These are phyloP conservation scores for Fusarium begoniae DNA, from an alignment of 2,329 filamentous ascomycete species.

Conservation along the genomic window DNA sequence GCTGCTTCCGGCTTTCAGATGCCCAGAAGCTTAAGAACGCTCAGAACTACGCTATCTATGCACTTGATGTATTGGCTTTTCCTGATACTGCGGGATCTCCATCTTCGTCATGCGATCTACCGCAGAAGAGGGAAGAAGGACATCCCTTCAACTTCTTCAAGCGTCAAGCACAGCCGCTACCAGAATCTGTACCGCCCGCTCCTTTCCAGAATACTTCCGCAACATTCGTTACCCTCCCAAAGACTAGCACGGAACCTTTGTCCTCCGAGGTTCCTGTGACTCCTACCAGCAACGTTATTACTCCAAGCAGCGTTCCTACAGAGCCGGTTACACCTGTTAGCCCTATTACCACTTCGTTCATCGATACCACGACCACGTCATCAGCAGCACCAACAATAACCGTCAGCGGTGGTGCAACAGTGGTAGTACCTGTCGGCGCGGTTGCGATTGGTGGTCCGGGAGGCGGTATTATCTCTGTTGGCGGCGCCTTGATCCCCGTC, in stretches of 20 bases:
- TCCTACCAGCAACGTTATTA: neutral
- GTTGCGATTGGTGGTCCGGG: rapidly evolving
- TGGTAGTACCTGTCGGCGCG: neutral
- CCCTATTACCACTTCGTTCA: neutral
- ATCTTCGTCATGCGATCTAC: neutral
- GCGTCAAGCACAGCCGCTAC: neutral
- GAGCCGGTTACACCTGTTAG: neutral
- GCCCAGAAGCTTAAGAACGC: neutral
- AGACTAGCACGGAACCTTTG: neutral
- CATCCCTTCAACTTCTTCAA: neutral
- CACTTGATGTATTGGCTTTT: neutral
- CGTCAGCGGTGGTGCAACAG: neutral
- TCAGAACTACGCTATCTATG: neutral
- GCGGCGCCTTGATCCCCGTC: neutral
- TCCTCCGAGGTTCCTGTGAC: neutral
- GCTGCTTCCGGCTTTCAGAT: neutral
- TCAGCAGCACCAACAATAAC: neutral
- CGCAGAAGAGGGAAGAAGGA: neutral
- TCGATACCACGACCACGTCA: neutral
- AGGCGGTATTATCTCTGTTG: rapidly evolving
- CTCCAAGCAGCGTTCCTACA: neutral
- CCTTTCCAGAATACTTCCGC: neutral
- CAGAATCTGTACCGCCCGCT: neutral
- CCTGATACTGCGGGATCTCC: neutral
- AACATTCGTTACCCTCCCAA: neutral